These are phyloP conservation scores for Decorospora gaudefroyi DNA, from an alignment of 2,329 filamentous ascomycete species.

Conservation along the genomic window DNA sequence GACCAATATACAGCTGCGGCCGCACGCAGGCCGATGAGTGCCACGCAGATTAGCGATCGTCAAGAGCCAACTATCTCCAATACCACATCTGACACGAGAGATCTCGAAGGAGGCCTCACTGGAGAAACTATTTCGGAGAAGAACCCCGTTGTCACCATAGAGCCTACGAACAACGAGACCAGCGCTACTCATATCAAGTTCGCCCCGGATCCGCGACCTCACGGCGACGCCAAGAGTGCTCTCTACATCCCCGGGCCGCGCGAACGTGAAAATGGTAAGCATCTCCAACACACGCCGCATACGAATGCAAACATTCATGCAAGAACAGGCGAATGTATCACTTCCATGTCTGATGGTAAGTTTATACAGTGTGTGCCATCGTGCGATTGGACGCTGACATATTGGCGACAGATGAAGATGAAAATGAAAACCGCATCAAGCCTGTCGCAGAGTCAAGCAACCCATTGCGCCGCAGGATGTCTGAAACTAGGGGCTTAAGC, in stretches of 20 bases:
- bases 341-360: constrained; percentile 5
- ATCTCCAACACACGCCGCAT: neutral
- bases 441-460: constrained; percentile 5
- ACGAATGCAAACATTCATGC: neutral
- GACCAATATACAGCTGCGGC: constrained; percentile 57
- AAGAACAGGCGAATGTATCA: neutral
- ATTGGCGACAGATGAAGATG: constrained; percentile 7
- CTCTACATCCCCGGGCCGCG: constrained; percentile 11
- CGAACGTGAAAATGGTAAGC: constrained; percentile 10
- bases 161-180: neutral
- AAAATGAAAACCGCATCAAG: constrained; percentile 16
- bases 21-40: constrained; percentile 48
- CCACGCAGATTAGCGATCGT: neutral
- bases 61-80: neutral
- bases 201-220: constrained; percentile 7
- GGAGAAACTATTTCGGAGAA: constrained; percentile 9
- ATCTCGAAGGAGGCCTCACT: constrained; percentile 10
- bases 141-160: neutral
- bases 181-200: constrained; percentile 8
- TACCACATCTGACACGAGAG: constrained; percentile 1
- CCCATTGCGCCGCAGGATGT: constrained; percentile 10
- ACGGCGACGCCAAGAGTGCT: constrained; percentile 1
- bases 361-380: neutral
- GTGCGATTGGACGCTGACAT: neutral
- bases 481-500: constrained; percentile 24